Evolutionary conservation across 2,329 filamentous ascomycete genomes (phyloP).

Genomic region (Alternaria sp.): DNA sequence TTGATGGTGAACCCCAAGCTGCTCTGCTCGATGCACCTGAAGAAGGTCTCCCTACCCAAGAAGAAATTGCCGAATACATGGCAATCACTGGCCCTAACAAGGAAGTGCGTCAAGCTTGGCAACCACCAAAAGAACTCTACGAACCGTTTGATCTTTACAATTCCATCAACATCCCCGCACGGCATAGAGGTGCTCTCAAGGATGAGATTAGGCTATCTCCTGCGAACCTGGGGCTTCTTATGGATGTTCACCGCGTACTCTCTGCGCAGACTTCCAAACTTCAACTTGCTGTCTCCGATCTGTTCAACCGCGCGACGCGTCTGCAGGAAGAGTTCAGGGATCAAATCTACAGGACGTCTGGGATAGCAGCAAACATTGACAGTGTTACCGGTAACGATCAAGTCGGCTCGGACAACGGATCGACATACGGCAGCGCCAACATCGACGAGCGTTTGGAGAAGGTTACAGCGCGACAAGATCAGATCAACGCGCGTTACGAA

Average conservation of each 20-base stretch:
- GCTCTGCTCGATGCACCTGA: conserved; percentile 60
- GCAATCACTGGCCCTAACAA: conserved; percentile 19
- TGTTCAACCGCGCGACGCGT: conserved; percentile 74
- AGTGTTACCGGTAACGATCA: conserved; percentile 67
- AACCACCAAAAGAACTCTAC: conserved; percentile 67
- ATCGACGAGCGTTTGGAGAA: conserved; percentile 65
- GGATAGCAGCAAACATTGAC: conserved; percentile 71
- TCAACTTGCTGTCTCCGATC: conserved; percentile 72
- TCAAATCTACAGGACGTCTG: conserved; percentile 70
- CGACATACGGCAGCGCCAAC: conserved; percentile 59
- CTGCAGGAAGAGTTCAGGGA: conserved; percentile 71
- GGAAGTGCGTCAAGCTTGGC: conserved; percentile 71
- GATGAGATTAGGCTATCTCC: conserved; percentile 74
- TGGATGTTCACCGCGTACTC: conserved; percentile 74
- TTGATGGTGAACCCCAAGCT: conserved; percentile 57
- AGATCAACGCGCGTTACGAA: conserved; percentile 67
- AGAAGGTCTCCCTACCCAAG: conserved; percentile 33
- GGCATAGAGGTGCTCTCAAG: conserved; percentile 66
- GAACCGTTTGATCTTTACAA: conserved; percentile 62
- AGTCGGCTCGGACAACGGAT: conserved; percentile 50
- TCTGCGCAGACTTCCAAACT: conserved; percentile 72
- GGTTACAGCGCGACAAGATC: conserved; percentile 63
- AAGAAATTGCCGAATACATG: conserved; percentile 37
- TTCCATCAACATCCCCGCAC: conserved; percentile 65
- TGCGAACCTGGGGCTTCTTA: conserved; percentile 73